Base-by-base conservation (phyloP, 441 rosid genomes). In the Theobroma grandiflorum region DNA sequence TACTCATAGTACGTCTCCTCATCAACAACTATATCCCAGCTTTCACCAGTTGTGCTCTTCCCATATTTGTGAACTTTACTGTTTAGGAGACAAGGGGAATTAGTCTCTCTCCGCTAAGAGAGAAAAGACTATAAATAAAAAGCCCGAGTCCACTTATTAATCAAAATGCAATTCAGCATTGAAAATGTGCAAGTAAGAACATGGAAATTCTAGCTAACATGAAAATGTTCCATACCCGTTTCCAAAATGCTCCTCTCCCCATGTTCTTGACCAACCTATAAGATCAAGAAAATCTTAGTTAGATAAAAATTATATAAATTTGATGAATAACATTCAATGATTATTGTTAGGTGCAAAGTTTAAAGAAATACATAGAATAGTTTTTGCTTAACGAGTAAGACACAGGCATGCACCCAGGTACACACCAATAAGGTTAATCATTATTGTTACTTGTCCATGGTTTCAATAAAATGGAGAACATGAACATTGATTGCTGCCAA, bases 221-320 rank as follows among this genome's bases (percentile, higher is more conserved):
- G 42, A 72, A 18, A 72, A 52, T 75, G 74, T 80, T 85, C 55
- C 86, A 22, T 90, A 97, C 99, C 99, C 97, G 22, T 97, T 94
- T 89, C 99, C 99, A 40, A 93, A 93, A 82, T 97, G 98, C 86
- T 97, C 99, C 82, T 97, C 99, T 43, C 99, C 98, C 98, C 99
- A 97, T 20, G 97, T 97, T 85, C 98, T 94, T 75, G 98, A 95
- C 99, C 98, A 97, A 78, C 98, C 98, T 97, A 82, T 35, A 59
- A 84, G 63, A 82, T 47, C 78, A 67, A 45, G 47, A 58, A 74
- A 35, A 47, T 53, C 55, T 73, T 50, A 35, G 81, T 67, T 16
- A 65, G n/a, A 63, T 37, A 38, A 74, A 15, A 9, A 20, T 6
- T 22, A 42, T 26, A 61, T 16, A 67, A 67, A 72, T 8, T 12